Evolutionary conservation across 495 filamentous ascomycete species (phyloP).

Genomic region (Penicillium mononematosum): DNA sequence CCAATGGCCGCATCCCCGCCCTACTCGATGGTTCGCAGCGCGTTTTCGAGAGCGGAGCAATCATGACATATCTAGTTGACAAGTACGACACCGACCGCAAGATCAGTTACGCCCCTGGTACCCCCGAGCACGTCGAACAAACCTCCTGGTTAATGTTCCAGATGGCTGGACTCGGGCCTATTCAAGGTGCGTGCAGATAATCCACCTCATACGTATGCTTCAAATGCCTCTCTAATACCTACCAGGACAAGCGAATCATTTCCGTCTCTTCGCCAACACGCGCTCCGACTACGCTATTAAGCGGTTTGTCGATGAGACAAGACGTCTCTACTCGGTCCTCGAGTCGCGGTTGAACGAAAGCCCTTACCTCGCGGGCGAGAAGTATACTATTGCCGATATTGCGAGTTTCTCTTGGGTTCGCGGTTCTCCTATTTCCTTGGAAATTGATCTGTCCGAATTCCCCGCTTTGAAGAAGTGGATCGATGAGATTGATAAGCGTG

Average conservation of each 20-base stretch:
- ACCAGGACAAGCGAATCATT: constrained; percentile 45
- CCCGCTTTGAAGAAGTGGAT: constrained; percentile 36
- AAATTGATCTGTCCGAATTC: constrained; percentile 39
- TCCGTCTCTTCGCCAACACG: constrained; percentile 35
- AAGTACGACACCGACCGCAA: constrained; percentile 47
- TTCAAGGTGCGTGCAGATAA: constrained; percentile 29
- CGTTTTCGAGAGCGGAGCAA: constrained; percentile 48
- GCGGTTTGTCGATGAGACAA: constrained; percentile 40
- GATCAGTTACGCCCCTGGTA: constrained; percentile 44
- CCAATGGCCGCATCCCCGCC: constrained; percentile 87
- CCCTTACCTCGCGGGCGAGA: constrained; percentile 41
- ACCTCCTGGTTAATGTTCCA: constrained; percentile 48
- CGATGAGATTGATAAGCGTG: constrained; percentile 31
- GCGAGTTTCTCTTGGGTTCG: constrained; percentile 40
- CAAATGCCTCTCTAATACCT: background rate
- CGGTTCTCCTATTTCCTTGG: constrained; percentile 19
- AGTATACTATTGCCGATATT: constrained; percentile 46
- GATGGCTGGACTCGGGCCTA: constrained; percentile 43
- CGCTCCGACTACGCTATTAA: constrained; percentile 45
- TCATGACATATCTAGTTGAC: constrained; percentile 48
- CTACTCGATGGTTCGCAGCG: constrained; percentile 45
- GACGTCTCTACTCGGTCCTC: constrained; percentile 42
- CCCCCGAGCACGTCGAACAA: constrained; percentile 44
- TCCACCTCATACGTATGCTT: background rate
- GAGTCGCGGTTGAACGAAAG: constrained; percentile 43